These are phyloP conservation scores for Singerocomus rubriflavus DNA, from an alignment of 1,284 basidiomycete species.

Conservation along the genomic window DNA sequence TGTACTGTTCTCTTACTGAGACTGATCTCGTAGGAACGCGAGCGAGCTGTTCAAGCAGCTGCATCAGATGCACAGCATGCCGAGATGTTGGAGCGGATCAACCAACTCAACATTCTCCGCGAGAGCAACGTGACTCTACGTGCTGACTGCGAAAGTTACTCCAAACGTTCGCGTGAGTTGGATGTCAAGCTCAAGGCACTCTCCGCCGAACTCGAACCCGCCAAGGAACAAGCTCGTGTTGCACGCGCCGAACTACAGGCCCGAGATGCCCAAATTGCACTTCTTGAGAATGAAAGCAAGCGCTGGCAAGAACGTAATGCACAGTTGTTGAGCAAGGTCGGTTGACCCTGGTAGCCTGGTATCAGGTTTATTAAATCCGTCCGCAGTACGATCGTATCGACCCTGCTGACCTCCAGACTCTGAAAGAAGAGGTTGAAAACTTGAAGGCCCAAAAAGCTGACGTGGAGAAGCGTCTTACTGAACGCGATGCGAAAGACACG, in stretches of 20 bases:
- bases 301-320: conserved; percentile 85
- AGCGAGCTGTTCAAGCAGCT: conserved; percentile 65
- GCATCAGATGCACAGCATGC: conserved; percentile 79
- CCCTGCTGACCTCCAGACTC: conserved; percentile 79
- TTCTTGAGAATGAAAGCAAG: conserved; percentile 76
- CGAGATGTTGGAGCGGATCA: conserved; percentile 85
- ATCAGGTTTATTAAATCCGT: background rate
- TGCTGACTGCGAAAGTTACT: conserved; percentile 66
- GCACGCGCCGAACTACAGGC: conserved; percentile 75
- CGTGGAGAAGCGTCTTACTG: conserved; percentile 36
- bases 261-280: conserved; percentile 62
- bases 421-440: conserved; percentile 69
- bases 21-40: conserved; percentile 62
- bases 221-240: conserved; percentile 67
- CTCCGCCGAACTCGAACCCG: conserved; percentile 68
- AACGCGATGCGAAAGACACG: conserved; percentile 40
- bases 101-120: conserved; percentile 81
- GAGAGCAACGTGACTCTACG: conserved; percentile 88
- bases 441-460: conserved; percentile 48
- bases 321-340: conserved; percentile 76
- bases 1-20: conserved; percentile 4
- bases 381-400: conserved; percentile 82
- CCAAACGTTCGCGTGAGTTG: conserved; percentile 63
- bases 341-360: background rate
- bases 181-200: conserved; percentile 62